Percentiles rank a stretch among this genome's conserved stretches.
Evolutionary conservation across 352 stramenopile genomes (phyloP).

Genomic region (Plasmopara halstedii): DNA sequence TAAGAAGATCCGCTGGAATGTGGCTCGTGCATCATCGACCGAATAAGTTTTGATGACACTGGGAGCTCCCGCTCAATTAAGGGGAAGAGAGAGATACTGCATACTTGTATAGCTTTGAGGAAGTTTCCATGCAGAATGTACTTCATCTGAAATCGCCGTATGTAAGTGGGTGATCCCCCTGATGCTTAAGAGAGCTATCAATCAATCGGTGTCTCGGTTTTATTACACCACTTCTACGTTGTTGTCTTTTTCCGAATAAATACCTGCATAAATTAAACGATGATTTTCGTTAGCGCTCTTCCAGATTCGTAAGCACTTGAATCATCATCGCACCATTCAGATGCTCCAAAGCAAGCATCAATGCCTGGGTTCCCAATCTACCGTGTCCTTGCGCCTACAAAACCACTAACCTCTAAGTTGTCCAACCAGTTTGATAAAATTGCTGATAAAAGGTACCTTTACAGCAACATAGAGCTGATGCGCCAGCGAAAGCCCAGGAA

Average conservation of each 20-base stretch:
- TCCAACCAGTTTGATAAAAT: neutral
- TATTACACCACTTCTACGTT: slow-evolving; percentile 33
- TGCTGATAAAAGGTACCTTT: slow-evolving; percentile 31
- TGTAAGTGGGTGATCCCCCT: no score
- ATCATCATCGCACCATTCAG: slow-evolving; percentile 53
- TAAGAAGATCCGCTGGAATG: no score
- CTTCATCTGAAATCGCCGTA: no score
- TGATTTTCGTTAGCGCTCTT: neutral
- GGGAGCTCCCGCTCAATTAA: no score
- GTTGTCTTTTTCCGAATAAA: slow-evolving; percentile 36
- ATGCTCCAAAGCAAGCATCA: slow-evolving; percentile 84
- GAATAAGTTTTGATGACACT: no score
- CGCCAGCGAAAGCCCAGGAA: slow-evolving; percentile 76
- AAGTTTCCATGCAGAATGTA: no score
- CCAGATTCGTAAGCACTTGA: neutral
- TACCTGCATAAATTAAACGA: slow-evolving; percentile 17
- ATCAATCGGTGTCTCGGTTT: neutral
- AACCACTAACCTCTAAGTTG: slow-evolving; percentile 2
- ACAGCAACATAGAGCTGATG: slow-evolving; percentile 83
- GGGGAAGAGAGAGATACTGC: no score
- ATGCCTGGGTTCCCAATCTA: slow-evolving; percentile 68
- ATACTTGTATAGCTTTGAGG: no score
- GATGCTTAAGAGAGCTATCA: neutral
- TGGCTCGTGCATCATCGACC: no score
- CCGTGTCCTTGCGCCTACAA: slow-evolving; percentile 72